Base-by-base conservation (phyloP, 2,329 filamentous ascomycete genomes). In the Alternaria novae-zelandiae region DNA sequence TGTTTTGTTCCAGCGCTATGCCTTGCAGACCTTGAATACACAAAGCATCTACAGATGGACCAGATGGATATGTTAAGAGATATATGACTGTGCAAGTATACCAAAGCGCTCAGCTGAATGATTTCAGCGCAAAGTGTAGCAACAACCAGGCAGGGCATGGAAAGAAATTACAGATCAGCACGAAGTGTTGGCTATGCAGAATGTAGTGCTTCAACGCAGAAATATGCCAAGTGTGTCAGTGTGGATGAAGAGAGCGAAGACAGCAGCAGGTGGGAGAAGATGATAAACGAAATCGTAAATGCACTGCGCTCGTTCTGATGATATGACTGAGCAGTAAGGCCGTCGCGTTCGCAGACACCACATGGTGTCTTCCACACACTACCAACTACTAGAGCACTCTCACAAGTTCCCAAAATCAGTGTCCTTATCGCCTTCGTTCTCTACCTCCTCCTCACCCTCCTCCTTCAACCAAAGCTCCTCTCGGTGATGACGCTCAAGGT, bases 11-110 rank as follows among this genome's bases (percentile, higher is more conserved):
- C 6, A 30, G 28, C 28, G 28, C 28, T 30, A 30, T 13, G 7
- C 0, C 12, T 0, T 13, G 28, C 28, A 13, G 1, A 30, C 28
- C 12, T 13, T 0, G 0, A 13, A 30, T 30, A 13, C 28, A 30
- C 12, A 13, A 10, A 30, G 7, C 12, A 30, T 30, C 12, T 13
- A 30, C 28, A 30, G 0, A 30, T 0, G 7, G 28, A 30, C 0
- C 4, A 13, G 28, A 30, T 30, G 7, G 12, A 0, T 13, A 13
- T 30, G 28, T 30, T 13, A 13, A 30, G 28, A 30, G 28, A 30
- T 30, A 30, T 13, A 30, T 13, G 1, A 30, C 28, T 30, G 28
- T 6, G 12, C 13, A 6, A 32, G 30, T 32, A 15, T 32, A 15
- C 30, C 12, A 32, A 32, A 12, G 13, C 30, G 12, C 12, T 6